Percentiles rank a stretch among this genome's conserved stretches.
These are phyloP conservation scores for Penicillium hesseltinei DNA, from an alignment of 2,329 filamentous ascomycete species.

Conservation along the genomic window DNA sequence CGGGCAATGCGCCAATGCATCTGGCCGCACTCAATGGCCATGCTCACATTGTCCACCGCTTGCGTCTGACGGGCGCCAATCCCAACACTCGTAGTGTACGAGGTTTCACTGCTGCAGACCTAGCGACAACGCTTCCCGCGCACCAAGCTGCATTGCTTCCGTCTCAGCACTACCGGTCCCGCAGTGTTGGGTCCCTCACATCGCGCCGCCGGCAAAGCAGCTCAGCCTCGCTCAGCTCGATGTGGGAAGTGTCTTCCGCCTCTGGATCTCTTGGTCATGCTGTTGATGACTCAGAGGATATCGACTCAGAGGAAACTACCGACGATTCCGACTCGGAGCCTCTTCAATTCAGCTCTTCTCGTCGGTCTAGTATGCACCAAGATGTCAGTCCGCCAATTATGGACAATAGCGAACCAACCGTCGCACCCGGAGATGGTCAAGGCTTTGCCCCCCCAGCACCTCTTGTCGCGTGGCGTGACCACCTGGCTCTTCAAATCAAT, in stretches of 20 bases:
- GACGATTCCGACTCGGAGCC: slow-evolving; percentile 22
- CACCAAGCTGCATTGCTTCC: slow-evolving; percentile 62
- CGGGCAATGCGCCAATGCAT: slow-evolving; percentile 79
- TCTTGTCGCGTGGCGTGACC: slow-evolving; percentile 69
- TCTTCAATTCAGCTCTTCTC: slow-evolving; percentile 32
- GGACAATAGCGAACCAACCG: slow-evolving; percentile 26
- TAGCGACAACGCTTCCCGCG: slow-evolving; percentile 65
- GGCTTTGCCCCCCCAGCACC: slow-evolving; percentile 57
- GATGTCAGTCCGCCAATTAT: slow-evolving; percentile 28
- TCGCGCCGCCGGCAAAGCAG: slow-evolving; percentile 60
- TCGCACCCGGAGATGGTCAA: slow-evolving; percentile 27
- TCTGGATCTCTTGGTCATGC: slow-evolving; percentile 48
- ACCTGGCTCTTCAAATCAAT: slow-evolving; percentile 70
- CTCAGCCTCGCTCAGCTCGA: slow-evolving; percentile 63
- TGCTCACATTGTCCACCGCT: slow-evolving; percentile 69
- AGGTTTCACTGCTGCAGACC: slow-evolving; percentile 68
- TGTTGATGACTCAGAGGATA: slow-evolving; percentile 40
- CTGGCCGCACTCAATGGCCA: slow-evolving; percentile 75
- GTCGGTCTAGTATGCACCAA: slow-evolving; percentile 38
- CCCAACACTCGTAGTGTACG: slow-evolving; percentile 67
- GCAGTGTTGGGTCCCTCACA: slow-evolving; percentile 59
- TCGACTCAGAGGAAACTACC: slow-evolving; percentile 27
- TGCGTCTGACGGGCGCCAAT: slow-evolving; percentile 72
- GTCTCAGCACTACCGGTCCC: slow-evolving; percentile 63
- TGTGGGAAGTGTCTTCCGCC: slow-evolving; percentile 60